A percentile compares a stretch with the other conserved stretches of the same genome.
Evolutionary conservation across 768 basidiomycete species (phyloP).

Genomic region (Hemileccinum rubropunctum): DNA sequence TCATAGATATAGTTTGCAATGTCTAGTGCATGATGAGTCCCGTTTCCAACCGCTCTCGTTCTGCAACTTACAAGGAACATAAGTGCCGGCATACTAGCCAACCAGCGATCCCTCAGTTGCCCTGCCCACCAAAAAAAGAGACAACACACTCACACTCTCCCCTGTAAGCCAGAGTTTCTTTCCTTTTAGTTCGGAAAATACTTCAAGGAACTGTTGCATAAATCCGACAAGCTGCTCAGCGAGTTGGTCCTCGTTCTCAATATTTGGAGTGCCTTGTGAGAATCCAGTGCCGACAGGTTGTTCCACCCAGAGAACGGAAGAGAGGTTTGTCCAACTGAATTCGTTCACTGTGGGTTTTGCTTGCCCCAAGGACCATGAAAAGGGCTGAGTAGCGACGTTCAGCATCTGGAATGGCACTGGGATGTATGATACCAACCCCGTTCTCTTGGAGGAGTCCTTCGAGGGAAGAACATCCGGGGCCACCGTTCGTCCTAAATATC

Average conservation of each 20-base stretch:
- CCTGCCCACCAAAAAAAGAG: neutral
- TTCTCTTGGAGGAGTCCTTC: constrained; percentile 74
- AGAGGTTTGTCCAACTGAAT: constrained; percentile 78
- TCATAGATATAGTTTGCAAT: constrained; percentile 74
- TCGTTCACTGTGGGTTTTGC: constrained; percentile 63
- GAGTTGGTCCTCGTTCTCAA: constrained; percentile 54
- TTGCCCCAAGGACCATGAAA: constrained; percentile 63
- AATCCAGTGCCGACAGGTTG: constrained; percentile 82
- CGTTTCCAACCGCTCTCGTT: neutral
- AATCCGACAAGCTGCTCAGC: constrained; percentile 56
- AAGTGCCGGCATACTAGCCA: constrained; percentile 68
- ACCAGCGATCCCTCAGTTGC: neutral
- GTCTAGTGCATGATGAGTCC: constrained; percentile 38
- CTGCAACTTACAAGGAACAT: constrained; percentile 49
- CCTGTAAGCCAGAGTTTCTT: constrained; percentile 71
- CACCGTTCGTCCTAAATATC: constrained; percentile 67
- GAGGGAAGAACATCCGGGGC: constrained; percentile 74
- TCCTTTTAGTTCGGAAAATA: constrained; percentile 70
- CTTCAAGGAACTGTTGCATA: constrained; percentile 69
- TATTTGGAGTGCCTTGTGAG: constrained; percentile 66
- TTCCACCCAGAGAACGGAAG: constrained; percentile 71
- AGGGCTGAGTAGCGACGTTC: constrained; percentile 43
- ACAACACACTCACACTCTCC: constrained; percentile 58
- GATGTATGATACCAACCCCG: constrained; percentile 45
- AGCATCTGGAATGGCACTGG: constrained; percentile 18